Evolutionary conservation across 441 rosid species (phyloP).

Genomic region (Kokia cookei): DNA sequence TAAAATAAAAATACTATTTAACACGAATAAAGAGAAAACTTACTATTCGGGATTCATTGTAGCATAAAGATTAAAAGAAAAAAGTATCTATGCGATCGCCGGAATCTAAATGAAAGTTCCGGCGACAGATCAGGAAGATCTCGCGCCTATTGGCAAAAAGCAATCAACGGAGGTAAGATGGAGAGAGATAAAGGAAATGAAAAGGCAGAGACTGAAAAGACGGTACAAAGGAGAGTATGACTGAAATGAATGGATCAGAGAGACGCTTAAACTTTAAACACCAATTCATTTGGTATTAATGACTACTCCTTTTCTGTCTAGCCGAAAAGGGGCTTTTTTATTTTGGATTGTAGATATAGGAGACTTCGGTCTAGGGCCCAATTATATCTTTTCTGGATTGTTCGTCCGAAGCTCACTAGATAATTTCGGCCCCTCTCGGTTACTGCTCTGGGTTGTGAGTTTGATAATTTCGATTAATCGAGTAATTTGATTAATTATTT

Average conservation of each 20-base stretch:
- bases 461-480: no score
- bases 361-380: no score
- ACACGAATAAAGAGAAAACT: not conserved
- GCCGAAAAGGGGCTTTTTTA: not conserved
- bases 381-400: no score
- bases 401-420: no score
- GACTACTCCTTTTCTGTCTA: not conserved
- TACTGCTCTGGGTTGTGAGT: no score
- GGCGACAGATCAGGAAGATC: constrained; percentile 14
- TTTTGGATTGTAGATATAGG: no score
- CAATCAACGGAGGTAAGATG: not conserved
- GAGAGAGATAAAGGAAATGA: not conserved
- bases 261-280: not conserved
- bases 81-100: not conserved
- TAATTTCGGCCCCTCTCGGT: no score
- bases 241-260: not conserved
- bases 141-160: not conserved
- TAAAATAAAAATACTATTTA: not conserved
- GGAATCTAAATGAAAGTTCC: not conserved
- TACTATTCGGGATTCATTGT: constrained; percentile 43
- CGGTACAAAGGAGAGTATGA: not conserved
- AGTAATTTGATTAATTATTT: no score
- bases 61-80: not conserved
- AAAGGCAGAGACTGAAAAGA: not conserved
- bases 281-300: not conserved